Base-by-base conservation (phyloP, 495 filamentous ascomycete genomes). In the Aspergillus diversus region DNA sequence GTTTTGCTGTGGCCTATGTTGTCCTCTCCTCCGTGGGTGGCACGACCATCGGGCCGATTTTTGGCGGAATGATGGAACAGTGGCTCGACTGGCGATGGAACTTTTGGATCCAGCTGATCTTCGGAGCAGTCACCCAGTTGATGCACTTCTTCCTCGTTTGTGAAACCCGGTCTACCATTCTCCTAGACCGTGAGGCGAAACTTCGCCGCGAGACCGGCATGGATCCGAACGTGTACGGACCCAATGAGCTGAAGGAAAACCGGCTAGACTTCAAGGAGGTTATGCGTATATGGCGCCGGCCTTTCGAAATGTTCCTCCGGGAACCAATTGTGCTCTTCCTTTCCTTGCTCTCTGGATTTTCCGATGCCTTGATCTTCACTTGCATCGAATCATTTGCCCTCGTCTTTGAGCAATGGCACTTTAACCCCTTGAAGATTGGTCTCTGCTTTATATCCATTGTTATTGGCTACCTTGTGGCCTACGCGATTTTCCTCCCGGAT, bases 331-430 rank as follows among this genome's bases (percentile, higher is more conserved):
- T 92, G 6, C 76, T 91, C 5, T 83, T 79, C 49, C 78, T 93
- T 2, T 91, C 89, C 3, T 76, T 92, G 9, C 86, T 92, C 32
- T 89, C 85, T 33, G 90, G 90, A 47, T 92, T 92, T 80, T 86
- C 83, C 32, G 90, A 92, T 64, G 90, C 89, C n/a, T 81, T 93
- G 7, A 89, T 93, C 75, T 92, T 91, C 80, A 89, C 87, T 73
- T 90, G 89, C 75, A 86, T 91, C 63, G 86, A 91, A 65, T 87
- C 84, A 0, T 89, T 90, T 69, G 68, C 68, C 2, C 77, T 88
- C 12, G 87, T 91, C 27, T 91, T 89, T 67, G 65, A 78, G 31
- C 84, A 88, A 62, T 92, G 86, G 86, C 70, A 73, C 46, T 90
- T 91, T 65, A 74, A 74, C 39, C 72, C 81, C 0, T 77, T 84